Conservation (phyloP, 805 yeast species). For the Priceomyces medius region DNA sequence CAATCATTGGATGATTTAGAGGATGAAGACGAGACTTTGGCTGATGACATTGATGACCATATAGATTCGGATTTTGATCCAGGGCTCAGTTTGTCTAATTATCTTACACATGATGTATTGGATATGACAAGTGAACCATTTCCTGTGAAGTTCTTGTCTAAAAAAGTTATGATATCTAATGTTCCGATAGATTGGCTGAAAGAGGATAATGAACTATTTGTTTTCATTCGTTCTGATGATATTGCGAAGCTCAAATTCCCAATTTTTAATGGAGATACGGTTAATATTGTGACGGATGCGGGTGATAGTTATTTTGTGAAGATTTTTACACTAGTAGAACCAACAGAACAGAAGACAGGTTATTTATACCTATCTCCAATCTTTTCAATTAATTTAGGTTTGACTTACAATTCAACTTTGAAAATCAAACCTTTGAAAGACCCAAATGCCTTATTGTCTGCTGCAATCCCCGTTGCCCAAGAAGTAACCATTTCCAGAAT, state of each 20-base stretch:
- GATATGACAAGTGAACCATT: slow-evolving; percentile 13
- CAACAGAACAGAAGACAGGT: slow-evolving; percentile 44
- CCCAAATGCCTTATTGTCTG: slow-evolving; percentile 19
- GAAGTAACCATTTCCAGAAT: slow-evolving; percentile 66
- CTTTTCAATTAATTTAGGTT: slow-evolving; percentile 48
- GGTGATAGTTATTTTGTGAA: slow-evolving; percentile 30
- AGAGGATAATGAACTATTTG: slow-evolving; percentile 41
- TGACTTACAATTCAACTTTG: slow-evolving; percentile 23
- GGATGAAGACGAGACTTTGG: slow-evolving; percentile 7
- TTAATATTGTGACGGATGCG: slow-evolving; percentile 26
- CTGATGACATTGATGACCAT: slow-evolving; percentile 5
- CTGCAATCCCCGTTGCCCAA: slow-evolving; percentile 50
- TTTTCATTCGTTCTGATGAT: slow-evolving; percentile 45
- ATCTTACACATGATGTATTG: slow-evolving; percentile 28
- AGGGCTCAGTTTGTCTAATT: slow-evolving; percentile 31
- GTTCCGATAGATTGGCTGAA: slow-evolving; percentile 22
- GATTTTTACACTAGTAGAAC: slow-evolving; percentile 63
- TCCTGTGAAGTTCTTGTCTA: slow-evolving; percentile 29
- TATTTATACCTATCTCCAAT: slow-evolving; percentile 63
- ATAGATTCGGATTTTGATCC: slow-evolving; percentile 10
- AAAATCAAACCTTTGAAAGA: slow-evolving; percentile 17
- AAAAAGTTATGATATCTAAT: slow-evolving; percentile 22
- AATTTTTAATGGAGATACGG: slow-evolving; percentile 67
- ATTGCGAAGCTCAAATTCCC: slow-evolving; percentile 54
- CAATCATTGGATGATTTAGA: slow-evolving; percentile 5